phyloP scores from a whole-genome alignment of 495 filamentous ascomycete genomes.

The Aspergillus bridgeri region DNA sequence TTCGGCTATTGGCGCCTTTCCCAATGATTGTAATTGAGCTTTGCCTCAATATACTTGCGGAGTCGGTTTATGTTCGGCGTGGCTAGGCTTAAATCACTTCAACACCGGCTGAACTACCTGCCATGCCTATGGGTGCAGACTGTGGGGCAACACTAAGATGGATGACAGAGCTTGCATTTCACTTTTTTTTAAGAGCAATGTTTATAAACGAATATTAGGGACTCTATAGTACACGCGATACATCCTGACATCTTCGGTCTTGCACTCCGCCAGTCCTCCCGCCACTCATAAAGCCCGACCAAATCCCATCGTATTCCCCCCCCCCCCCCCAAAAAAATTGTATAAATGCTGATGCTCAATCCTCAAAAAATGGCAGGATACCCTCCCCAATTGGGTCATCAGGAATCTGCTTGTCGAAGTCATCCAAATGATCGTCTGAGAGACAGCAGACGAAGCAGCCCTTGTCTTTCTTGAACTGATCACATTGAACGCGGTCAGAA shows the following conservation, averaged over 20 bases:
- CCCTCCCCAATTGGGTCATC: neutral
- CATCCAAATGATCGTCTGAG: constrained; percentile 14
- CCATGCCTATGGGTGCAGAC: neutral
- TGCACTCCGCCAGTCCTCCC: neutral
- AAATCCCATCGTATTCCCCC: neutral
- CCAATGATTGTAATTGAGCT: too few relatives aligned
- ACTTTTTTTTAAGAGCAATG: neutral
- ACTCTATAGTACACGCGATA: neutral
- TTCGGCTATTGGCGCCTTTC: too few relatives aligned
- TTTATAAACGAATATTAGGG: neutral
- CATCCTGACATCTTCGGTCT: too few relatives aligned
- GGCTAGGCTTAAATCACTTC: too few relatives aligned
- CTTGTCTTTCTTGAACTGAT: constrained; percentile 9
- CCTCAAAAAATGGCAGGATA: neutral
- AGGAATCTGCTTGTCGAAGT: neutral
- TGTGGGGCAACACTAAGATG: neutral
- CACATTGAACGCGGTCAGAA: neutral
- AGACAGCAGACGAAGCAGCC: constrained; percentile 18
- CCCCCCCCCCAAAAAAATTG: neutral
- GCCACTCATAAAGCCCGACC: neutral
- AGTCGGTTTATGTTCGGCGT: too few relatives aligned
- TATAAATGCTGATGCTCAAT: neutral
- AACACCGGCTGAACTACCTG: too few relatives aligned
- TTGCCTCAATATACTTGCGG: too few relatives aligned
- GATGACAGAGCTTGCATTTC: neutral